Percentiles rank a stretch among this genome's conserved stretches.
phyloP scores from a whole-genome alignment of 78 protist species.

The Tieghemostelium lacteum region DNA sequence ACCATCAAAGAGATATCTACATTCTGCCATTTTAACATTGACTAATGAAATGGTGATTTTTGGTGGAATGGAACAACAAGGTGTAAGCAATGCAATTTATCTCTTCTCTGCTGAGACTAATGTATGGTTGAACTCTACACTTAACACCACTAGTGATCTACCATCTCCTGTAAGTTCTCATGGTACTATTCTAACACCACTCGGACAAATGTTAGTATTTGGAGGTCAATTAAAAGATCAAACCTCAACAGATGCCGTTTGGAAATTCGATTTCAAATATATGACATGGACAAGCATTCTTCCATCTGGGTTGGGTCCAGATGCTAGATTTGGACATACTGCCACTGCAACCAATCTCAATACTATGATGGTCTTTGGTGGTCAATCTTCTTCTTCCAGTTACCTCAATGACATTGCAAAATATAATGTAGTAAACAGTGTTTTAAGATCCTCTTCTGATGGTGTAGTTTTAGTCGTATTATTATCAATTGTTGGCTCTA shows the following conservation, averaged over 20 bases:
- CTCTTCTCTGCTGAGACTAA: background rate
- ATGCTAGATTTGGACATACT: conserved; percentile 19
- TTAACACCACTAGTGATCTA: background rate
- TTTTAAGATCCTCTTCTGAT: conserved; percentile 47
- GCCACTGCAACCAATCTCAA: conserved; percentile 8
- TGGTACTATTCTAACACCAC: background rate
- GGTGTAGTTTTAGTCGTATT: conserved; percentile 51
- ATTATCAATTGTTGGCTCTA: conserved; percentile 27
- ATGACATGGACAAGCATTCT: background rate
- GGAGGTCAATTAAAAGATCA: background rate
- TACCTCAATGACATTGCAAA: conserved; percentile 26
- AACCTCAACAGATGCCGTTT: no score
- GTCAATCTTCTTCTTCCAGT: conserved; percentile 9
- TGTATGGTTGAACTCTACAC: background rate
- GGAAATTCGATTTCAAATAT: background rate
- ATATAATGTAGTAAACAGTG: conserved; percentile 32
- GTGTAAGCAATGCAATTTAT: background rate
- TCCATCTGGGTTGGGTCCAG: conserved; percentile 28
- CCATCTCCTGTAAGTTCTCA: background rate
- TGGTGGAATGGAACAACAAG: conserved; percentile 22
- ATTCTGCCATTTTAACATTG: background rate
- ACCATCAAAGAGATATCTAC: background rate
- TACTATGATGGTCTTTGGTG: conserved; percentile 74
- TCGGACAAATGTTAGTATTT: background rate
- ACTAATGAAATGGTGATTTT: conserved; percentile 37